Evolutionary conservation across 2,329 filamentous ascomycete genomes (phyloP).

Genomic region (Apiospora pterosperma): DNA sequence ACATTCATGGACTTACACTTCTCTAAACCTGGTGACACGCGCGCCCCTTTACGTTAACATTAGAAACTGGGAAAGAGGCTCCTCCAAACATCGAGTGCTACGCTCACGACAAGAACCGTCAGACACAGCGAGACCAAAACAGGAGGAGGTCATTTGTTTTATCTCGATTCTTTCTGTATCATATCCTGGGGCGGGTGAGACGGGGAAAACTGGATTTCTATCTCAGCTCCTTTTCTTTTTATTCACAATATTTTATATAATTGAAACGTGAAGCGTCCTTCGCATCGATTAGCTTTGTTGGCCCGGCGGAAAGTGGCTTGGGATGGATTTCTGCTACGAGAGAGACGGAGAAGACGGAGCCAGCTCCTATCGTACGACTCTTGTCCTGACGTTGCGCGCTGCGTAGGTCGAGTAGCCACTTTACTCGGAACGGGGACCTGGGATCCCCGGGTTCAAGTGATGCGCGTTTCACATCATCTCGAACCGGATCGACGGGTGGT

Average conservation of each 20-base stretch:
- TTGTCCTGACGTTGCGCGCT: not conserved
- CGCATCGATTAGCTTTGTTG: not conserved
- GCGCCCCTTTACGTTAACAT: too few relatives aligned
- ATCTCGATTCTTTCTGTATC: not conserved
- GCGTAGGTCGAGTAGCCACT: not conserved
- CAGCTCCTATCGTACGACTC: not conserved
- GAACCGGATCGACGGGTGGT: not conserved
- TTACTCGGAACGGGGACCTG: not conserved
- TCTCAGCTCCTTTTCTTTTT: not conserved
- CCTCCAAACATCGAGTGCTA: not conserved
- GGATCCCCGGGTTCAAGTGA: not conserved
- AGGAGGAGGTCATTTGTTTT: not conserved
- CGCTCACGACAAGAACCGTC: not conserved
- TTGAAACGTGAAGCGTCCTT: not conserved
- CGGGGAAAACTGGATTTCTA: not conserved
- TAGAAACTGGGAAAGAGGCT: too few relatives aligned
- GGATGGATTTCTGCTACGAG: not conserved
- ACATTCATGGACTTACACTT: not conserved
- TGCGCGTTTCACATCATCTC: conserved; percentile 1
- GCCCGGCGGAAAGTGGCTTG: not conserved
- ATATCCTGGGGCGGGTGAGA: not conserved
- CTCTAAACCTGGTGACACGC: not conserved
- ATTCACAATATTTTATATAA: not conserved
- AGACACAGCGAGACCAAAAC: not conserved
- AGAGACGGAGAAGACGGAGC: not conserved